Conservation (phyloP, 2,329 filamentous ascomycete species). For the Fusarium virguliforme region DNA sequence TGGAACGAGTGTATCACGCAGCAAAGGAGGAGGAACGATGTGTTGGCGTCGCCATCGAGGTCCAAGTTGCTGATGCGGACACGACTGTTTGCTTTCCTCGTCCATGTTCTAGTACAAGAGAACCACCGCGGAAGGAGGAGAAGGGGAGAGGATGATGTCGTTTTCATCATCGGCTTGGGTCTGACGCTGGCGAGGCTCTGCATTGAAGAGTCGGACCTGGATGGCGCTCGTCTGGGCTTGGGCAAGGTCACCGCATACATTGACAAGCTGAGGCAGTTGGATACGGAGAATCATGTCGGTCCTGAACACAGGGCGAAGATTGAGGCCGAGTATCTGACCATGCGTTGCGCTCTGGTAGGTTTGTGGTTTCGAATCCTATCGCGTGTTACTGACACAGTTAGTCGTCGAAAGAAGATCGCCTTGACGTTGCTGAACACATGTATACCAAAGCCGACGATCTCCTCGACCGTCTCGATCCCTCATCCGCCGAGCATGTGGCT, state of each 20-base stretch:
- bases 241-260: conserved; percentile 75
- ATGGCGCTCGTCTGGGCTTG: conserved; percentile 73
- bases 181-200: conserved; percentile 74
- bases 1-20: conserved; percentile 78
- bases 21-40: conserved; percentile 50
- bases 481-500: conserved; percentile 73
- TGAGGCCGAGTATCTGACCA: conserved; percentile 74
- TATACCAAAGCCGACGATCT: conserved; percentile 72
- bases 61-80: conserved; percentile 57
- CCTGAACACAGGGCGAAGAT: conserved; percentile 54
- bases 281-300: conserved; percentile 1
- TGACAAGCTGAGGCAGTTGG: conserved; percentile 38
- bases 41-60: conserved; percentile 41
- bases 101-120: conserved; percentile 73
- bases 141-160: conserved; percentile 56
- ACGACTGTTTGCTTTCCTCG: conserved; percentile 74
- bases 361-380: conserved; percentile 14
- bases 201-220: conserved; percentile 68
- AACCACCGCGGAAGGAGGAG: conserved; percentile 48
- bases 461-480: conserved; percentile 60
- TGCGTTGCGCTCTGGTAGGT: conserved; percentile 77
- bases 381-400: conserved; percentile 56
- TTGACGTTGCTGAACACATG: conserved; percentile 85
- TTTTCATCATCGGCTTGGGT: conserved; percentile 77
- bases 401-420: conserved; percentile 81